Evolutionary conservation across 2,329 filamentous ascomycete genomes (phyloP).

Genomic region (Cordyceps pruinosa): DNA sequence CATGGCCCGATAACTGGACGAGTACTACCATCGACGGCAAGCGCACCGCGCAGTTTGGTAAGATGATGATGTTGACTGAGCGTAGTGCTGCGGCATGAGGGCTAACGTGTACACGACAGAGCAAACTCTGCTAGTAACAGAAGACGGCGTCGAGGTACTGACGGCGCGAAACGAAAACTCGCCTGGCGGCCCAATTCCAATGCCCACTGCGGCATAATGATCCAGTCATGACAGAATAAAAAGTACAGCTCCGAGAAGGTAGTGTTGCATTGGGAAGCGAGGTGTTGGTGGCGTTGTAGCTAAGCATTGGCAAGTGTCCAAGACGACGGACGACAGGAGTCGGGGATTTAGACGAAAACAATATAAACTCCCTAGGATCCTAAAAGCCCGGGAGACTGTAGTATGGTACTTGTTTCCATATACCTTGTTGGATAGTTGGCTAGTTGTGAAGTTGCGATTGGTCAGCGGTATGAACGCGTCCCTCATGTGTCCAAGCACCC

Average conservation of each 20-base stretch:
- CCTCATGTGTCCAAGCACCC: constrained; percentile 4
- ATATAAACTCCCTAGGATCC: not conserved
- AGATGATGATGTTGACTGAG: constrained; percentile 25
- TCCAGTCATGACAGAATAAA: constrained; percentile 11
- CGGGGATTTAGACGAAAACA: not conserved
- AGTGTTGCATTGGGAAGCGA: constrained; percentile 9
- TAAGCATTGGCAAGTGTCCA: not conserved
- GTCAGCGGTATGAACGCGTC: not conserved
- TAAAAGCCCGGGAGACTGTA: not conserved
- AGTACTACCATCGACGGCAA: constrained; percentile 87
- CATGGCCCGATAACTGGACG: constrained; percentile 98
- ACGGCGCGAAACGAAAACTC: constrained; percentile 67
- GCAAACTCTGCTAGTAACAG: constrained; percentile 77
- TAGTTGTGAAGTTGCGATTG: constrained; percentile 1
- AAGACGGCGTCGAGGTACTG: constrained; percentile 73
- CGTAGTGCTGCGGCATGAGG: not conserved
- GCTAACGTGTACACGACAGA: constrained; percentile 40
- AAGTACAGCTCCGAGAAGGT: not conserved
- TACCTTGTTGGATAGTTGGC: not conserved
- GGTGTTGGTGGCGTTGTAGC: constrained; percentile 8
- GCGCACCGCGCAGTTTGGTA: constrained; percentile 86
- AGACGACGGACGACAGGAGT: not conserved
- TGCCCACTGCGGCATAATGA: constrained; percentile 34
- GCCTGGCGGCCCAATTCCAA: constrained; percentile 64
- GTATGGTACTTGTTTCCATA: not conserved